Base-by-base conservation (phyloP, 768 basidiomycete genomes). In the Erythrobasidium yunnanense region DNA sequence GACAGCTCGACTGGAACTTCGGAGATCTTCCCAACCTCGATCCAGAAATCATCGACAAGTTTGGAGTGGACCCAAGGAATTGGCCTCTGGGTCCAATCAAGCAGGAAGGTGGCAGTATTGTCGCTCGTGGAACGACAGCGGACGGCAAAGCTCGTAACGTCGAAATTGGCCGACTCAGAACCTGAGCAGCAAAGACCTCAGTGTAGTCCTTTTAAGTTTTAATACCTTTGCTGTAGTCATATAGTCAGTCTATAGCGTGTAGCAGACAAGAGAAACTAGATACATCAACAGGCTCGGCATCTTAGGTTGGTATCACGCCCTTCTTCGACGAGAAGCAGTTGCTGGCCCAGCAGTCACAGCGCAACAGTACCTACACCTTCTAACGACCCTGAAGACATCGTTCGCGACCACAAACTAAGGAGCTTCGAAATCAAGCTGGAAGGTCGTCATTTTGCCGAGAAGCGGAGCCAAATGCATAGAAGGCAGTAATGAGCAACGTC, bases 1-100 rank as follows among this genome's bases (percentile, higher is more conserved):
- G 89, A 3, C 78, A 81, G 51, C 77, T 90, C 30, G 82, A 83
- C 8, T 91, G 85, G 84, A 77, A 77, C 35, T 90, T 81, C 54
- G 82, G 81, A 69, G 83, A 86, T 58, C 82, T 82, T 46, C 87
- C 88, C 1, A 75, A 72, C 29, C 77, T 88, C 7, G 88, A 89
- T 71, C 77, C 79, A 4, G 80, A 78, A 1, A 29, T 65, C 27
- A 32, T 50, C 25, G 20, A 38, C 33, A 25, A 51, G 18, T 23
- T 68, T 4, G 68, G 69, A 2, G 3, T 69, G 17, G 46, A 60
- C 17, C 6, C 33, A 0, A 53, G 55, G 1, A 29, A 25, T 0
- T 70, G 70, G 33, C 70, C 69, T 17, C 23, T 69, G 30, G 60
- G 60, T 4, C 60, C 60, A 2, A 51, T 63, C 22, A 51, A 49